Evolutionary conservation across 495 filamentous ascomycete species (phyloP).

Genomic region (Hyaloscypha bicolor): DNA sequence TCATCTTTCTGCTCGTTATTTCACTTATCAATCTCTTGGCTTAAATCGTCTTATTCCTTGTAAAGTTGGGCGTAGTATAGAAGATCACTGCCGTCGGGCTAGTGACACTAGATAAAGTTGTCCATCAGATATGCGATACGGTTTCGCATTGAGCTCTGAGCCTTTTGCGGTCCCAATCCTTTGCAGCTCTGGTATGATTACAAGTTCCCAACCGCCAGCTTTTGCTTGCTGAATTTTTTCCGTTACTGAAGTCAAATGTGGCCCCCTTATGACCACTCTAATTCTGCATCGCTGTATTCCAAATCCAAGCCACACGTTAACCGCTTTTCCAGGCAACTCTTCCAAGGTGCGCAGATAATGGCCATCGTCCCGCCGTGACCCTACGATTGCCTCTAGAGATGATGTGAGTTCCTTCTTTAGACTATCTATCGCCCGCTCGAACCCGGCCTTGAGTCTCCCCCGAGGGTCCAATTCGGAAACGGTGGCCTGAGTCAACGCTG

Average conservation of each 20-base stretch:
- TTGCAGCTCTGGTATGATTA: slow-evolving; percentile 13
- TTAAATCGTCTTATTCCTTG: too few relatives aligned
- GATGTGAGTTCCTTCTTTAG: slow-evolving; percentile 4
- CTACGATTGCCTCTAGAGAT: slow-evolving; percentile 3
- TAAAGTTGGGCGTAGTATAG: too few relatives aligned
- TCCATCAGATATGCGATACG: too few relatives aligned
- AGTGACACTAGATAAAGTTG: too few relatives aligned
- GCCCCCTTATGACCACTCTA: neutral
- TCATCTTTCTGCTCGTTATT: too few relatives aligned
- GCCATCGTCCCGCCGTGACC: neutral
- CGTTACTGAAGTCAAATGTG: slow-evolving; percentile 4
- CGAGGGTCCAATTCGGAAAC: slow-evolving; percentile 10
- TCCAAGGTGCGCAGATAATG: slow-evolving; percentile 8
- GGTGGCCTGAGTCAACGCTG: neutral
- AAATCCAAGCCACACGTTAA: slow-evolving; percentile 12
- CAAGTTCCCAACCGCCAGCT: slow-evolving; percentile 3
- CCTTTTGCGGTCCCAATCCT: slow-evolving; percentile 7
- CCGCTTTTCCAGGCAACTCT: slow-evolving; percentile 4
- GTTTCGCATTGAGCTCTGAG: too few relatives aligned
- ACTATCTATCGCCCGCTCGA: neutral
- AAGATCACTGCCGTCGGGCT: too few relatives aligned
- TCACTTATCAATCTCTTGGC: too few relatives aligned
- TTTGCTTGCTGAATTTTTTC: slow-evolving; percentile 15
- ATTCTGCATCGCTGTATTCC: slow-evolving; percentile 13
- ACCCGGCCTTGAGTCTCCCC: slow-evolving; percentile 3